These are phyloP conservation scores for Neonectria punicea DNA, from an alignment of 2,329 filamentous ascomycete genomes.

Conservation along the genomic window DNA sequence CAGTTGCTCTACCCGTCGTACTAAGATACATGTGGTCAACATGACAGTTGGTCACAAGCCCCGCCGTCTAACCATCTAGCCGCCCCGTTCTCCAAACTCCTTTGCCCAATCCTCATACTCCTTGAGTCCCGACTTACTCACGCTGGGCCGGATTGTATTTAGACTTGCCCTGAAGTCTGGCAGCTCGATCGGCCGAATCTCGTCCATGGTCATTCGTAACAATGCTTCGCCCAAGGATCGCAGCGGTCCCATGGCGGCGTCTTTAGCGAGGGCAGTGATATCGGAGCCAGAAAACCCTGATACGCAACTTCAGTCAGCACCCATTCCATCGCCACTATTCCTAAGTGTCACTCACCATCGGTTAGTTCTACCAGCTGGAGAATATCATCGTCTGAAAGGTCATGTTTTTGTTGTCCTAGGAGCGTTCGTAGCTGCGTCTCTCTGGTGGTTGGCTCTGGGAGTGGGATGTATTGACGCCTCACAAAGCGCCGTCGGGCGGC, in stretches of 20 bases:
- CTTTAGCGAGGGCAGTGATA: conserved; percentile 95
- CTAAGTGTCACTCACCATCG: conserved; percentile 70
- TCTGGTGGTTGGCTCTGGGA: conserved; percentile 87
- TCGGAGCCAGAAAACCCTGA: conserved; percentile 97
- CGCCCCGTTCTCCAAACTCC: conserved; percentile 92
- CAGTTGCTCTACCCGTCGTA: conserved; percentile 9
- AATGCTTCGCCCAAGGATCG: conserved; percentile 90
- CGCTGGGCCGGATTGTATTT: conserved; percentile 86
- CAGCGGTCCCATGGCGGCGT: conserved; percentile 96
- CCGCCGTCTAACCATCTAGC: conserved; percentile 56
- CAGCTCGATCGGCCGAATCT: conserved; percentile 88
- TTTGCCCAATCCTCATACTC: conserved; percentile 94
- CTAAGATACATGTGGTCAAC: conserved; percentile 30
- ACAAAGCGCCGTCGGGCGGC: conserved; percentile 92
- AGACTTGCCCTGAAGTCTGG: conserved; percentile 87
- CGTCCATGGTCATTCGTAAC: conserved; percentile 90
- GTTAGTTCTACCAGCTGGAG: conserved; percentile 79
- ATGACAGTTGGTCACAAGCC: conserved; percentile 6
- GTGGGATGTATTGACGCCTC: conserved; percentile 91
- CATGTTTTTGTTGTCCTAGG: conserved; percentile 88
- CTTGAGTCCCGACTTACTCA: conserved; percentile 84
- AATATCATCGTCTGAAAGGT: conserved; percentile 77
- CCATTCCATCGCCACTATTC: neutral
- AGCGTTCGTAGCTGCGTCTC: conserved; percentile 82
- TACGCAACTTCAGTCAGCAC: conserved; percentile 12